These are phyloP conservation scores for Coprinellus aureogranulatus DNA, from an alignment of 768 basidiomycete genomes.

Conservation along the genomic window DNA sequence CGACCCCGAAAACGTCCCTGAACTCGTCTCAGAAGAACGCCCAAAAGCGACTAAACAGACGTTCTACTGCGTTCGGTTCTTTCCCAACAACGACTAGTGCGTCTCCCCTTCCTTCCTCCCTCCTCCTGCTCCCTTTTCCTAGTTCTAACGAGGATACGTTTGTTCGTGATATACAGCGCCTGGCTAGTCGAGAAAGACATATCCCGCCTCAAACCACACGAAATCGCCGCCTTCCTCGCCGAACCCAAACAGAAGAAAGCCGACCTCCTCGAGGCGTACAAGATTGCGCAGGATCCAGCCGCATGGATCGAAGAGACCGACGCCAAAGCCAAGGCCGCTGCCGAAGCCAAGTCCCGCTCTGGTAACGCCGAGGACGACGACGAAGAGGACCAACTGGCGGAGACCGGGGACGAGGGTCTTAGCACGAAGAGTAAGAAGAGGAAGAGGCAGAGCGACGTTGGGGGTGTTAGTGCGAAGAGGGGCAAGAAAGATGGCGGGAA, in stretches of 20 bases:
- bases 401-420: conserved; percentile 32
- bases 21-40: conserved; percentile 62
- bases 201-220: conserved; percentile 68
- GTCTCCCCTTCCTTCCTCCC: conserved; percentile 32
- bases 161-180: conserved; percentile 54
- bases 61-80: conserved; percentile 77
- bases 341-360: no score
- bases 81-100: conserved; percentile 92
- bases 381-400: conserved; percentile 33
- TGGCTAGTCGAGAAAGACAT: conserved; percentile 86
- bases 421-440: conserved; percentile 11
- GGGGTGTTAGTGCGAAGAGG: conserved; percentile 33
- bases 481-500: conserved; percentile 16
- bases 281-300: conserved; percentile 61
- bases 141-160: neutral
- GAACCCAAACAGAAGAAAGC: conserved; percentile 75
- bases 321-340: conserved; percentile 44
- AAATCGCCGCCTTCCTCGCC: conserved; percentile 80
- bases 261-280: conserved; percentile 75
- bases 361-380: conserved; percentile 48
- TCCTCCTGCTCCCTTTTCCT: conserved; percentile 1
- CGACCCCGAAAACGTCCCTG: conserved; percentile 65
- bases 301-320: conserved; percentile 45
- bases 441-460: conserved; percentile 61
- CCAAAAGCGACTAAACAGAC: conserved; percentile 69